Base-by-base conservation (phyloP, 139 green algal genomes). In the Chlorella vulgaris region DNA sequence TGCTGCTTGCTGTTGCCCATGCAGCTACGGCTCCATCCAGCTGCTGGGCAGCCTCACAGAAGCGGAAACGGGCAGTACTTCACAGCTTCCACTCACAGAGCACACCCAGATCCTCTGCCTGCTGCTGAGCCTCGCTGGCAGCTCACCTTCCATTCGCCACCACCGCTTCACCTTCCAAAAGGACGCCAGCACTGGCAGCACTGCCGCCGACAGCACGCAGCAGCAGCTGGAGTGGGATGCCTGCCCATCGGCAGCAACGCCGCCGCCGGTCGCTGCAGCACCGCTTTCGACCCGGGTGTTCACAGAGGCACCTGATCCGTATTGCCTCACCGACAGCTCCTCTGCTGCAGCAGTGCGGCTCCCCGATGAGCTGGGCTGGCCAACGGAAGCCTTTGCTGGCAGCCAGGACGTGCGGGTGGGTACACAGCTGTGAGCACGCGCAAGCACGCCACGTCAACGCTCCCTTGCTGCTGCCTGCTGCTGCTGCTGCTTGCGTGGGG, bases 151-250 rank as follows among this genome's bases (percentile, higher is more conserved):
- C 15, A 40, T 83, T 19, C 78, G 66, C 18, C 67, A 61, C 35
- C 78, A 42, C 4, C 67, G 42, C 47, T 55, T 78, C 78, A 83
- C 68, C 3, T 83, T 78, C 78, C 78, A 83, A 19, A n/a, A 24
- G 2, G 55, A 55, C 1, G 60, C 38, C 47, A 42, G 3, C n/a
- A 1, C 10, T 33, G 35, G 19, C 71, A 29, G 8, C 33, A 21
- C 73, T 36, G 53, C 8, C 18, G 19, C 50, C 7, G 24, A 18
- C 26, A 61, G 38, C 28, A 31, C 22, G 55, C 55, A 28, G 18
- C 55, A 28, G 8, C 18, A 65, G 47, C 47, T 55, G 13, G 47
- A 15, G 13, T 55, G n/a, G 47, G 10, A 55, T 10, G 47, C 47
- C 15, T 15, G 10, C 15, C 47, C 47, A 55, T 10, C 47, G 47